phyloP scores from a whole-genome alignment of 148 eudicot genomes.

The Silene conica region DNA sequence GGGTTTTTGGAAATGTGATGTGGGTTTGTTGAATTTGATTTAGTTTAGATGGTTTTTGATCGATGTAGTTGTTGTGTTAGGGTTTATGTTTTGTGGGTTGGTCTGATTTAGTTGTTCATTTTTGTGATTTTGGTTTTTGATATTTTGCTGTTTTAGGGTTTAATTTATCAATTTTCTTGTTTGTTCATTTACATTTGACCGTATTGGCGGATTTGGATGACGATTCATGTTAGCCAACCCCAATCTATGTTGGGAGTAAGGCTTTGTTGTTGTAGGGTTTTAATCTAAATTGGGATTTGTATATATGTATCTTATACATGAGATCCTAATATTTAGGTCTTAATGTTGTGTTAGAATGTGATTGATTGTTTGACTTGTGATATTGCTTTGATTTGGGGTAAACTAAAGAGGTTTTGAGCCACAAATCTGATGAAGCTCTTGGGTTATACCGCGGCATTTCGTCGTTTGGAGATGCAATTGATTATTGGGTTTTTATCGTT shows the following conservation, averaged over 20 bases:
- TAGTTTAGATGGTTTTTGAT: not conserved
- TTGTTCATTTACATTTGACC: too few relatives aligned
- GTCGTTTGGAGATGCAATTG: not conserved
- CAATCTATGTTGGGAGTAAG: too few relatives aligned
- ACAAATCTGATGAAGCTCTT: not conserved
- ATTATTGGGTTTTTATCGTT: not conserved
- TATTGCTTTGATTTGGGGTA: not conserved
- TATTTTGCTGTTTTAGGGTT: not conserved
- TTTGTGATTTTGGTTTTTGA: too few relatives aligned
- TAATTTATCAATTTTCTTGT: too few relatives aligned
- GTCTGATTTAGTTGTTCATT: not conserved
- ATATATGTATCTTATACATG: not conserved
- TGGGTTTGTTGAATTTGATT: not conserved
- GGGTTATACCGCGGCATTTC: not conserved
- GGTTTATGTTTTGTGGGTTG: not conserved
- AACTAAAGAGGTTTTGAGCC: not conserved
- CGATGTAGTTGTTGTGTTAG: not conserved
- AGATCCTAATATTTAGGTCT: not conserved
- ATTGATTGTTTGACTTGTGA: slow-evolving; percentile 6
- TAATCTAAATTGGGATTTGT: not conserved
- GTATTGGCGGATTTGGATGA: too few relatives aligned
- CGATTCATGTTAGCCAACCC: too few relatives aligned
- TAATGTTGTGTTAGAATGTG: too few relatives aligned
- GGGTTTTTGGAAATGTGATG: slow-evolving; percentile 2
- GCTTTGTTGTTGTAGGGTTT: not conserved